A percentile compares a stretch with the other conserved stretches of the same genome.
Conservation (phyloP, 169 alveolate species). For the Prorocentrum cordatum region DNA sequence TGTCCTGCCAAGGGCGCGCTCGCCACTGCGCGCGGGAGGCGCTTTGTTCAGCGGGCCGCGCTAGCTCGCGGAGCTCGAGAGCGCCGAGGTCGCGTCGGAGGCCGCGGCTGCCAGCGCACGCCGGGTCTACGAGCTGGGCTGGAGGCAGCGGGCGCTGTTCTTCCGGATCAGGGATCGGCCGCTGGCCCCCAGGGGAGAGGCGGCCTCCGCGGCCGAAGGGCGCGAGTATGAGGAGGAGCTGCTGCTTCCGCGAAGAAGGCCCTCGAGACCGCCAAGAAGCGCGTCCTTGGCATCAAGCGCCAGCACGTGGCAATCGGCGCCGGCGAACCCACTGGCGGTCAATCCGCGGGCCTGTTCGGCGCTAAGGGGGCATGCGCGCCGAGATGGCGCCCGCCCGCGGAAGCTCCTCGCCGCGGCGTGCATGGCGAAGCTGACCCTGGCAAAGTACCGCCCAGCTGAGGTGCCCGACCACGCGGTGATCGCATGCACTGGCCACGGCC, state of each 20-base stretch:
- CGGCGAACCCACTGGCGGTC: background rate
- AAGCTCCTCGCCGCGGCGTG: background rate
- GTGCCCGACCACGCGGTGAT: background rate
- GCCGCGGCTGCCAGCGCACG: too few species aligned
- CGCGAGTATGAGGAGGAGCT: background rate
- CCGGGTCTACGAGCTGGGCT: too few species aligned
- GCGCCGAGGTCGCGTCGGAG: too few species aligned
- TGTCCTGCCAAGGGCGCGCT: too few species aligned
- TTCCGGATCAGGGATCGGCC: too few species aligned
- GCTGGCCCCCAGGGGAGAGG: too few species aligned
- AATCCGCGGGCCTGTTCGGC: background rate
- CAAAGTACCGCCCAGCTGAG: background rate
- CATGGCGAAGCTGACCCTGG: background rate
- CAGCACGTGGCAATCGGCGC: background rate
- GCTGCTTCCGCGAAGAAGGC: background rate
- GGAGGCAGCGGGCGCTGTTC: too few species aligned
- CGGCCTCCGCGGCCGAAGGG: too few species aligned
- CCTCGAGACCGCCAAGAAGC: background rate
- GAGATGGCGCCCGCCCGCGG: background rate
- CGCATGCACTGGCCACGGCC: background rate
- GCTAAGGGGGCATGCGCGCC: background rate
- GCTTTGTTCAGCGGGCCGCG: too few species aligned
- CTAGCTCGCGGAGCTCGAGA: too few species aligned
- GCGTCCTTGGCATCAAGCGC: background rate
- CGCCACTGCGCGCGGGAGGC: too few species aligned